Evolutionary conservation across 768 basidiomycete species (phyloP), one percentile per base, ranked within the genome.

Genomic region (Mycena chlorophos): DNA sequence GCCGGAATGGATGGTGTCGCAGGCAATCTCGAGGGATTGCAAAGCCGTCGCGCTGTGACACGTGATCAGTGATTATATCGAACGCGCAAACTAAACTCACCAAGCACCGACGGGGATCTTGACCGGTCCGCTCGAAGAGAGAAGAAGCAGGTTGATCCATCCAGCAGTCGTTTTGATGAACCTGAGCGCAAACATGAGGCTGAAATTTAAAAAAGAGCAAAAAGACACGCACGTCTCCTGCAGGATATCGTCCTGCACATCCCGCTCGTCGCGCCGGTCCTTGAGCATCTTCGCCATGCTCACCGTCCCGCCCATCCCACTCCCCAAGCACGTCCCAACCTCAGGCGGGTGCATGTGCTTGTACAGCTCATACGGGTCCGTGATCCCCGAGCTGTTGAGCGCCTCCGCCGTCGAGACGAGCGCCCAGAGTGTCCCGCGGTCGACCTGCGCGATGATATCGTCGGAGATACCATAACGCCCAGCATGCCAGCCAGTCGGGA

Each of bases 131-230:
- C 91, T 92, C 1, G 97, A 96, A 0, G 97, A 99, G 72, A 99
- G 98, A 3, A 99, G 80, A 14, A 99, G 78, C 27, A 99, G 71
- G 71, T 99, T 99, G 67, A 98, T 81, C 97, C 97, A 99, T 40
- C 97, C 96, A 56, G 96, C 95, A 38, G 94, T 94, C 2, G 94
- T 98, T 73, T 99, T 99, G 78, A 99, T 99, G 81, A 98, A 99
- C 29, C 93, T 95, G 61, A n/a, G n/a, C 10, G 25, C 20, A 23
- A n/a, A n/a, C n/a, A n/a, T n/a, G n/a, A n/a, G 34, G 34, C n/a
- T n/a, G 34, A 37, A 37, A 37, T 37, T 37, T 37, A 37, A 37
- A n/a, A 40, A 17, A 37, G 42, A 17, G 46, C 12, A 19, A 26
- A 28, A n/a, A 25, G 43, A 28, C n/a, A 80, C 91, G 68, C 64